phyloP scores from a whole-genome alignment of 2,329 filamentous ascomycete genomes.

The Talaromyces sp. region DNA sequence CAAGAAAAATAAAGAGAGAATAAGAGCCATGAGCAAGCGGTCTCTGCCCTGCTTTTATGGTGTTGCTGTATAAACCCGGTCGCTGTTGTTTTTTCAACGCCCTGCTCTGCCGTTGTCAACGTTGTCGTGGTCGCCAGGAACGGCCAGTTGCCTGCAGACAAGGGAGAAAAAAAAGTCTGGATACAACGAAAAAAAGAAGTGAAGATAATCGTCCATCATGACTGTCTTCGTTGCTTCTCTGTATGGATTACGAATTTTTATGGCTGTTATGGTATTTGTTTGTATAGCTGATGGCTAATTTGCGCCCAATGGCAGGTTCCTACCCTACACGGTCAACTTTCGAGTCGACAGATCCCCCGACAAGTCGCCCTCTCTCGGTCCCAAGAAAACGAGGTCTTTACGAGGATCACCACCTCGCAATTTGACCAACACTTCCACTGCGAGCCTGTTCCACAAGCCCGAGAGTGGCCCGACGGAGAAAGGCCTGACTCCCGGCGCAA shows the following conservation, averaged over 20 bases:
- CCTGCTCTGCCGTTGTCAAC: neutral
- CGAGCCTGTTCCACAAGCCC: constrained; percentile 31
- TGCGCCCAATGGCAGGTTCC: constrained; percentile 56
- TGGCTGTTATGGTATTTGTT: constrained; percentile 12
- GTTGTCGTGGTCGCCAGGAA: neutral
- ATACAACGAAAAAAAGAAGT: neutral
- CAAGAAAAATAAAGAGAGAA: neutral
- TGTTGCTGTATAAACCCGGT: neutral
- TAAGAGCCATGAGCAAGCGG: neutral
- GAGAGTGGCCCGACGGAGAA: constrained; percentile 16
- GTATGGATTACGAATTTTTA: constrained; percentile 35
- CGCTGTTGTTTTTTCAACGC: neutral
- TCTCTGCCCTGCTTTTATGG: neutral
- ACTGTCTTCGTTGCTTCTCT: constrained; percentile 56
- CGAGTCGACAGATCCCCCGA: constrained; percentile 39
- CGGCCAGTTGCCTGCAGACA: neutral
- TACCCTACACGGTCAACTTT: constrained; percentile 90
- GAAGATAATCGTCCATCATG: constrained; percentile 35
- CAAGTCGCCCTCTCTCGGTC: constrained; percentile 20
- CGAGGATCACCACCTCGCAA: constrained; percentile 1
- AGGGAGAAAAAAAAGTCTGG: neutral
- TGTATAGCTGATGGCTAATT: constrained; percentile 9
- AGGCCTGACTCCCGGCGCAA: constrained; percentile 34
- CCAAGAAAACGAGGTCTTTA: constrained; percentile 12
- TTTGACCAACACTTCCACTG: constrained; percentile 11